phyloP scores from a whole-genome alignment of 352 stramenopile genomes.

The Peronospora belbahrii region DNA sequence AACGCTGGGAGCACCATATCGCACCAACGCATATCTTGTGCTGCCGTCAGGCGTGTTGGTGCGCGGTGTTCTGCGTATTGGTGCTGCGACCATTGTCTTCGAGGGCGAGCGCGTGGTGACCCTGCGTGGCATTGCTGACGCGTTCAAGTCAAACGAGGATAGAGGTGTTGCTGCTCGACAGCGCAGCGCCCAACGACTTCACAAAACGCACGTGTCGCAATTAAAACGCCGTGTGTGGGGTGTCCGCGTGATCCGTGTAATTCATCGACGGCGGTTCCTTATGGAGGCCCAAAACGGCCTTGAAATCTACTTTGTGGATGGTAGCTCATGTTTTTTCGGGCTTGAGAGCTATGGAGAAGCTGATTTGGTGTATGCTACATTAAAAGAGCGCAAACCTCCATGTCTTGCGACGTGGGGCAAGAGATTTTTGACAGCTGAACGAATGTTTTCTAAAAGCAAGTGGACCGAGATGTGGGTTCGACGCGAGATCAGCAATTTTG shows the following conservation, averaged over 20 bases:
- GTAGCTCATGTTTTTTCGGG: conserved; percentile 69
- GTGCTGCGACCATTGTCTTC: conserved; percentile 66
- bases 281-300: conserved; percentile 64
- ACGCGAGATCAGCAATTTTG: conserved; percentile 89
- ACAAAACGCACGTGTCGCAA: conserved; percentile 56
- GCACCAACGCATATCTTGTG: conserved; percentile 75
- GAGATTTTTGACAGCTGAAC: conserved; percentile 54
- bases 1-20: conserved; percentile 46
- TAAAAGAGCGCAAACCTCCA: conserved; percentile 73
- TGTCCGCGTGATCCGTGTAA: conserved; percentile 71
- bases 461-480: conserved; percentile 84
- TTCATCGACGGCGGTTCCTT: conserved; percentile 68
- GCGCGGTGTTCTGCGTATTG: conserved; percentile 65
- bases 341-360: conserved; percentile 58
- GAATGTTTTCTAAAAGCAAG: conserved; percentile 73
- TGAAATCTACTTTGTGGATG: conserved; percentile 83
- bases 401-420: conserved; percentile 76
- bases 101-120: conserved; percentile 71
- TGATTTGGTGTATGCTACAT: conserved; percentile 69
- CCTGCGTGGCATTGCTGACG: conserved; percentile 48
- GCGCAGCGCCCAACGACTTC: conserved; percentile 30
- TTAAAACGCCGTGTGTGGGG: conserved; percentile 71
- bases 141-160: conserved; percentile 37
- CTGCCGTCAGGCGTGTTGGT: conserved; percentile 66
- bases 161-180: conserved; percentile 20